These are phyloP conservation scores for Trypanosoma scelopori DNA, from an alignment of 208 protist genomes.

Conservation along the genomic window DNA sequence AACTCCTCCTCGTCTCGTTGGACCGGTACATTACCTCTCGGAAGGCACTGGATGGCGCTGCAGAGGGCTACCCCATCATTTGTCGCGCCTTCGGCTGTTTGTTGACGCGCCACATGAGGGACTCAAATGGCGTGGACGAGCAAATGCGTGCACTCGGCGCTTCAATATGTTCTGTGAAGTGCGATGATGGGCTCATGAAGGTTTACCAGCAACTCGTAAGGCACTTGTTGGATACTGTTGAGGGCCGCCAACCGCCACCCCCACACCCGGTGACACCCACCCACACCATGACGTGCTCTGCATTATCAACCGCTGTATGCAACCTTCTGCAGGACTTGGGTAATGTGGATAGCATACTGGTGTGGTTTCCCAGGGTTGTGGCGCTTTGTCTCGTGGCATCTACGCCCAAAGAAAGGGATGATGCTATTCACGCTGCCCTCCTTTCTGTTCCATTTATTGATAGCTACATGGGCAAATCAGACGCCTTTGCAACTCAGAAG, in stretches of 20 bases:
- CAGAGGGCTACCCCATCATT: constrained; percentile 7
- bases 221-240: constrained; percentile 12
- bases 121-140: background rate
- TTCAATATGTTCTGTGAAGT: constrained; percentile 10
- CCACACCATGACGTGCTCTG: background rate
- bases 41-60: background rate
- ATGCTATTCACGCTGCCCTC: constrained; percentile 8
- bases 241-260: background rate
- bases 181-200: background rate
- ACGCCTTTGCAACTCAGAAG: constrained; percentile 15
- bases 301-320: background rate
- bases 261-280: background rate
- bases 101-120: background rate
- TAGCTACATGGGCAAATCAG: constrained; percentile 13
- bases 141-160: constrained; percentile 1
- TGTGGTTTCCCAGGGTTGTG: constrained; percentile 20
- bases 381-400: constrained; percentile 8
- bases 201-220: constrained; percentile 10
- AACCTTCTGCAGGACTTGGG: constrained; percentile 3
- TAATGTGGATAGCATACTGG: constrained; percentile 10
- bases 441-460: constrained; percentile 24
- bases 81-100: constrained; percentile 20
- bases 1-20: constrained; percentile 8
- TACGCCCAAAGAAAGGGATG: constrained; percentile 18
- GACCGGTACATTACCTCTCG: background rate